Conservation (phyloP, 2,329 filamentous ascomycete genomes). For the Aspergillus sp. region DNA sequence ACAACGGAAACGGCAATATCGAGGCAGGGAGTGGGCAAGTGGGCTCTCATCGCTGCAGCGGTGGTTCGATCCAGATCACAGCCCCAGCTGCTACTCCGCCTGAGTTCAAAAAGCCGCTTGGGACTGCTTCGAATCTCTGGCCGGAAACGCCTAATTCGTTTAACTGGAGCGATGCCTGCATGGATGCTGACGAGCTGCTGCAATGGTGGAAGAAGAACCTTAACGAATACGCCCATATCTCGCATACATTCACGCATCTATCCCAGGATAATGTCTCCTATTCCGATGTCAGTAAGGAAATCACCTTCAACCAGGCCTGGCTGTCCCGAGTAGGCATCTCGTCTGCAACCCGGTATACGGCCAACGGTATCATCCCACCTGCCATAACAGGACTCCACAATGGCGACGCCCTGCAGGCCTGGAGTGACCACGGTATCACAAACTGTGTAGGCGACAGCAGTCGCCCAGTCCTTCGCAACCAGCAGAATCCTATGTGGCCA, state of each 20-base stretch:
- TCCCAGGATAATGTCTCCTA: conserved; percentile 62
- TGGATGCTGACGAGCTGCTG: conserved; percentile 50
- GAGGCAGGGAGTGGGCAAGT: conserved; percentile 31
- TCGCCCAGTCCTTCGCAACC: conserved; percentile 54
- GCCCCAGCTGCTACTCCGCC: conserved; percentile 47
- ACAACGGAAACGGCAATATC: conserved; percentile 57
- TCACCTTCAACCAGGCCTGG: conserved; percentile 62
- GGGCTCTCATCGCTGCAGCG: conserved; percentile 27
- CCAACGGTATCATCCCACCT: conserved; percentile 59
- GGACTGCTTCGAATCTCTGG: conserved; percentile 53
- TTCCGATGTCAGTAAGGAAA: conserved; percentile 56
- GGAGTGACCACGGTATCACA: conserved; percentile 59
- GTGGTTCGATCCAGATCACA: conserved; percentile 46
- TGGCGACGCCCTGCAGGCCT: conserved; percentile 59
- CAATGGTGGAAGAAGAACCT: conserved; percentile 53
- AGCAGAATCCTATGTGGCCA: conserved; percentile 55
- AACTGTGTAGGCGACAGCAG: conserved; percentile 65
- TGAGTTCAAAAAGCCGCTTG: conserved; percentile 52
- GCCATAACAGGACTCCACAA: conserved; percentile 65
- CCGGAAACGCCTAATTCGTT: conserved; percentile 46
- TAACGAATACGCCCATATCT: conserved; percentile 57
- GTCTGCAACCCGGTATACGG: conserved; percentile 49
- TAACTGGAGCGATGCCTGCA: conserved; percentile 51
- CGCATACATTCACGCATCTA: conserved; percentile 63
- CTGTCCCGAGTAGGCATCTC: conserved; percentile 54